Conservation (phyloP, 495 filamentous ascomycete species). For the Aspergillus haitiensis region DNA sequence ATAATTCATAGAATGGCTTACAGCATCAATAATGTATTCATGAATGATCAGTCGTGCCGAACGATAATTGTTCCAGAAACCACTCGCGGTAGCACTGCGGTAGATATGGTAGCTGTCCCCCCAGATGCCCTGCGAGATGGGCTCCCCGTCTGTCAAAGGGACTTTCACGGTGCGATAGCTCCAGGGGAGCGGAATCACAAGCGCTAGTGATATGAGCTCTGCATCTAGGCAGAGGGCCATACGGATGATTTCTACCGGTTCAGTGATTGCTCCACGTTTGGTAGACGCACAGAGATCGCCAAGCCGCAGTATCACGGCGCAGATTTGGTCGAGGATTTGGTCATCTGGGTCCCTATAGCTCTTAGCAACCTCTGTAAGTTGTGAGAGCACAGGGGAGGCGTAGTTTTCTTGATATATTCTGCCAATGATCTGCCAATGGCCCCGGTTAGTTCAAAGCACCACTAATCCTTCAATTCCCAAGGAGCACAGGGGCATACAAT, state of each 20-base stretch:
- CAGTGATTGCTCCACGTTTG: slow-evolving; percentile 13
- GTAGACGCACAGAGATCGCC: slow-evolving; percentile 17
- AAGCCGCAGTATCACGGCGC: slow-evolving; percentile 9
- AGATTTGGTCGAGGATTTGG: slow-evolving; percentile 13
- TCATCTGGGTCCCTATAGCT: slow-evolving; percentile 14
- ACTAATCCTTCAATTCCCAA: neutral
- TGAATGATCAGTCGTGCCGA: slow-evolving; percentile 52
- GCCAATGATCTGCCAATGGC: neutral
- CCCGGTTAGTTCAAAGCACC: neutral
- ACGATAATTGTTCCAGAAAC: slow-evolving; percentile 60
- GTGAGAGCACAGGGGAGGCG: slow-evolving; percentile 11
- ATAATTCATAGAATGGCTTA: slow-evolving; percentile 1
- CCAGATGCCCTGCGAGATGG: slow-evolving; percentile 30
- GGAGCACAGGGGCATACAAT: neutral
- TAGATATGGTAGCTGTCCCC: slow-evolving; percentile 56
- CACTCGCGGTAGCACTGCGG: slow-evolving; percentile 49
- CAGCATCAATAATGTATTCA: slow-evolving; percentile 19
- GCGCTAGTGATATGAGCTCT: slow-evolving; percentile 11
- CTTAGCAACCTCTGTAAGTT: slow-evolving; percentile 14
- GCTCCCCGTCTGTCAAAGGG: no score
- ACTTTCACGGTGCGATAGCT: no score
- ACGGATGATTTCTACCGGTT: slow-evolving; percentile 20
- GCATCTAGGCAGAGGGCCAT: slow-evolving; percentile 16
- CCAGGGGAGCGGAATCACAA: neutral
- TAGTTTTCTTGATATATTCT: slow-evolving; percentile 18